Evolutionary conservation across 768 basidiomycete genomes (phyloP), one percentile per base, ranked within the genome.

Genomic region (Amanita muscaria): DNA sequence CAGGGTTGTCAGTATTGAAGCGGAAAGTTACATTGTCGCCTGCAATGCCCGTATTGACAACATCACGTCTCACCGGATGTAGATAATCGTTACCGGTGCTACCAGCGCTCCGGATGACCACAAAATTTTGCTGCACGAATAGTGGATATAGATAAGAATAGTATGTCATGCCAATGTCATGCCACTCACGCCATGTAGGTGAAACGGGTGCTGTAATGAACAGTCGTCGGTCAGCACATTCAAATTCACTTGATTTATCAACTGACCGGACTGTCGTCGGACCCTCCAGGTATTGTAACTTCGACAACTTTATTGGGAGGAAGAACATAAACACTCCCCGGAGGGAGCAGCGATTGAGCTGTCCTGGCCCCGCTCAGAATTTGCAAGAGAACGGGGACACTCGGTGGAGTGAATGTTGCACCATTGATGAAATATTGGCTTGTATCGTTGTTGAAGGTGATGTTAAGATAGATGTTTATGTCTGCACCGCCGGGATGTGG

Each of bases 11-110:
- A 2, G 74, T 75, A 1, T 53, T 57, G 55, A 76, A 77, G 1
- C 76, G 63, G 47, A 79, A 66, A 1, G 69, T 68, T 14, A 69
- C 66, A 44, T 65, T 65, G 48, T 64, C 64, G 1, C 58, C 62
- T 1, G 34, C 30, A 19, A 16, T 21, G 6, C 56, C 53, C 6
- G 33, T 50, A 27, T 52, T 54, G 32, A 78, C 69, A 0, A 74
- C 74, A 55, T 82, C 80, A 39, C 78, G 64, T 61, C 63, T 47
- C n/a, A 72, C 62, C 1, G 80, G 81, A 53, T 84, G 79, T 7
- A 49, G 51, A 24, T 67, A 73, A 54, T 76, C 75, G 51, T 61
- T 63, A 1, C 33, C 45, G 1, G 45, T 42, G 25, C 51, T 65
- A 4, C 67, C 67, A 5, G 72, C 68, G 39, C 66, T 67, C 40